Evolutionary conservation across 306 rosid genomes (phyloP).

Genomic region (Pueraria montana): DNA sequence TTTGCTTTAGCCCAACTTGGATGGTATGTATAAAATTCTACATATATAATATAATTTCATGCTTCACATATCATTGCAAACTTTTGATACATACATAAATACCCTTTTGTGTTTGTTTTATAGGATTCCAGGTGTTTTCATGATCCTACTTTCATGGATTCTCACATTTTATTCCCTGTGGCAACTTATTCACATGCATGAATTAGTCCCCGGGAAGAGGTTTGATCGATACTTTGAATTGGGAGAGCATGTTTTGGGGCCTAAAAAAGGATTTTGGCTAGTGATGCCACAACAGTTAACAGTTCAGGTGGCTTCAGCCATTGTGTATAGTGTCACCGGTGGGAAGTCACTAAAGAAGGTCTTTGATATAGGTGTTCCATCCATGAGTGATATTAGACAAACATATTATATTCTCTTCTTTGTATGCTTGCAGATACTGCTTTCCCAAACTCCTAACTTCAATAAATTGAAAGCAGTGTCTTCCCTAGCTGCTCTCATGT

Average conservation of each 20-base stretch:
- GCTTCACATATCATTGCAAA: no score
- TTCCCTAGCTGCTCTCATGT: slow-evolving; percentile 72
- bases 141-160: slow-evolving; percentile 61
- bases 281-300: slow-evolving; percentile 66
- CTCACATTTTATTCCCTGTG: slow-evolving; percentile 73
- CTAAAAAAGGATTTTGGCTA: slow-evolving; percentile 59
- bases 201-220: slow-evolving; percentile 59
- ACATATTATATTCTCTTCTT: slow-evolving; percentile 69
- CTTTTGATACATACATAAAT: not conserved
- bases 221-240: slow-evolving; percentile 70
- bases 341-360: slow-evolving; percentile 78
- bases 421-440: slow-evolving; percentile 45
- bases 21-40: slow-evolving; percentile 39
- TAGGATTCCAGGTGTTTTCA: slow-evolving; percentile 60
- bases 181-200: slow-evolving; percentile 72
- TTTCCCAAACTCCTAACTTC: slow-evolving; percentile 78
- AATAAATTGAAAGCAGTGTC: slow-evolving; percentile 65
- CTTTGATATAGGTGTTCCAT: slow-evolving; percentile 19
- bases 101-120: not conserved
- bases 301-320: slow-evolving; percentile 67
- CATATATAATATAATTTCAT: no score
- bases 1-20: slow-evolving; percentile 57
- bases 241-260: slow-evolving; percentile 65
- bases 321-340: slow-evolving; percentile 76
- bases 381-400: slow-evolving; percentile 6